A percentile compares a stretch with the other conserved stretches of the same genome.
Evolutionary conservation across 1,139 yeast genomes (phyloP).

Genomic region (Scheffersomyces stambukii): DNA sequence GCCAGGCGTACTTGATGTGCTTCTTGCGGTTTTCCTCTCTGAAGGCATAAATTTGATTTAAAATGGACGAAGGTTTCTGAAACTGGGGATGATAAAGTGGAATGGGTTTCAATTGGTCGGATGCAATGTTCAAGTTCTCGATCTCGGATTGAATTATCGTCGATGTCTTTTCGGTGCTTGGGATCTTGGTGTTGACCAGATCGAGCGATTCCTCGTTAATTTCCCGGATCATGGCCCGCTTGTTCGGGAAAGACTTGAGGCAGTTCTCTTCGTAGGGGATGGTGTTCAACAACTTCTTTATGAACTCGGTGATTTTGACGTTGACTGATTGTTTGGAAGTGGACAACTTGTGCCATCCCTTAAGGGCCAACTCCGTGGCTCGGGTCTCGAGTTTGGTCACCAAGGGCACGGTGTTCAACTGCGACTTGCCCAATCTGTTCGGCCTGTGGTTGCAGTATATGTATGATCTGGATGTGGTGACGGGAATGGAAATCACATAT

Average conservation of each 20-base stretch:
- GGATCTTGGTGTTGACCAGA: constrained; percentile 1
- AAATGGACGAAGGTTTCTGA: constrained; percentile 29
- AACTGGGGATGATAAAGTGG: constrained; percentile 41
- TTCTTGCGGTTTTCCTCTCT: constrained; percentile 21
- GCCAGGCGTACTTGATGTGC: constrained; percentile 31
- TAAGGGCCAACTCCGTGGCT: constrained; percentile 31
- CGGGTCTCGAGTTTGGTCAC: constrained; percentile 37
- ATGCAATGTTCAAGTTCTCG: constrained; percentile 23
- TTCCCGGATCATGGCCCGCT: constrained; percentile 45
- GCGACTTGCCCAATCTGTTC: constrained; percentile 21
- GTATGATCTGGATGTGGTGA: constrained; percentile 52
- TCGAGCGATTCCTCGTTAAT: constrained; percentile 23
- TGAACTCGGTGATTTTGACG: constrained; percentile 30
- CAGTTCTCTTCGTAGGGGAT: constrained; percentile 53
- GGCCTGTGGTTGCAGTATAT: constrained; percentile 58
- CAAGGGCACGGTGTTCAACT: constrained; percentile 26
- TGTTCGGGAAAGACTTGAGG: constrained; percentile 49
- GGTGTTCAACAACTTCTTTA: constrained; percentile 34
- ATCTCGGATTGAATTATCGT: constrained; percentile 30
- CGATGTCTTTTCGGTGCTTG: constrained; percentile 4
- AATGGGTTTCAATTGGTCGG: constrained; percentile 35
- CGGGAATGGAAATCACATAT: constrained; percentile 56
- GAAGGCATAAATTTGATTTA: constrained; percentile 28
- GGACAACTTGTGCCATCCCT: constrained; percentile 44
- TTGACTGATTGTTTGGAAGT: constrained; percentile 37